A percentile compares a stretch with the other conserved stretches of the same genome.
Conservation (phyloP, 345 rosid species). For the Psidium guajava region DNA sequence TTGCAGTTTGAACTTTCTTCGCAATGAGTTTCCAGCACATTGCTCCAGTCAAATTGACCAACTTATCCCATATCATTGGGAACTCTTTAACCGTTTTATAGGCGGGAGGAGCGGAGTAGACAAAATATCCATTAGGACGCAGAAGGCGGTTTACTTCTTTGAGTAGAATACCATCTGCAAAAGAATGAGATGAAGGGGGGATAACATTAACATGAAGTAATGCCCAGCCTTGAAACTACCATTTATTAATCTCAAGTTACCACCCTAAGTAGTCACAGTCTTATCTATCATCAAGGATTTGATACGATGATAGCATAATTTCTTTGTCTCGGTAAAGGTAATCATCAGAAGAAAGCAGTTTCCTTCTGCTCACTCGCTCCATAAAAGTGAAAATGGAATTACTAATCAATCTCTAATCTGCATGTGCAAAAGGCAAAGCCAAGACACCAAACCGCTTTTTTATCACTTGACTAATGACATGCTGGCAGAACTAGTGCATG, state of each 20-base stretch:
- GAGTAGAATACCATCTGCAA: constrained; percentile 78
- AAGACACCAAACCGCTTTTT: neutral
- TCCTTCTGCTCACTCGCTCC: neutral
- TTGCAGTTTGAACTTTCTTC: constrained; percentile 76
- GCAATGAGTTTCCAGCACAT: constrained; percentile 99
- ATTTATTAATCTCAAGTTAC: neutral
- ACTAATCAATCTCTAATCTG: neutral
- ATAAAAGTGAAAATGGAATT: neutral
- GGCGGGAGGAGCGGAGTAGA: constrained; percentile 91
- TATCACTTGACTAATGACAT: neutral
- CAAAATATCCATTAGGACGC: constrained; percentile 73
- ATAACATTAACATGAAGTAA: neutral
- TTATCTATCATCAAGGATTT: neutral
- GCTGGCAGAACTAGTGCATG: neutral
- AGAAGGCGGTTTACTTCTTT: constrained; percentile 81
- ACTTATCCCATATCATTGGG: constrained; percentile 71
- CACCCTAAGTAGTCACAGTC: neutral
- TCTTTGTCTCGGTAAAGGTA: neutral
- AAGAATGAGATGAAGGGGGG: neutral
- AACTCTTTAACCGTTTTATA: constrained; percentile 76
- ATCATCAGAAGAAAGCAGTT: neutral
- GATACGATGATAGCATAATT: neutral
- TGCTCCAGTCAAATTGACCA: constrained; percentile 58
- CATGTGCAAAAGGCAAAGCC: neutral
- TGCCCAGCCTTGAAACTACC: neutral